These are phyloP conservation scores for Clarireedia monteithiana DNA, from an alignment of 2,329 filamentous ascomycete species.

Conservation along the genomic window DNA sequence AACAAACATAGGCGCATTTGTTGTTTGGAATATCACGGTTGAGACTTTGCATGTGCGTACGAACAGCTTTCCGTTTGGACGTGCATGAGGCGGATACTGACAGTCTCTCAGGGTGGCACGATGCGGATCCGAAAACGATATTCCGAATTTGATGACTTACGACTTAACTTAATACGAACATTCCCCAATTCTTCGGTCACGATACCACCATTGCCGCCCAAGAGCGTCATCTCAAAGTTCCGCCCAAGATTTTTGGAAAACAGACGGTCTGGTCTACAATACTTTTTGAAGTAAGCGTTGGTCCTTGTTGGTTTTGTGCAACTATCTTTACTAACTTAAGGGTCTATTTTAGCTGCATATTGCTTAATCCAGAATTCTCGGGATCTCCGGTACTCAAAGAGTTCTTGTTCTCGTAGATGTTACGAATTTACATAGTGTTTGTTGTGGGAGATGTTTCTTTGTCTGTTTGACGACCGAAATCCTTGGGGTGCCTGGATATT, in stretches of 20 bases:
- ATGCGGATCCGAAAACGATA: conserved; percentile 68
- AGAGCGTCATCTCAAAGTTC: conserved; percentile 84
- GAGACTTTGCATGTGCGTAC: conserved; percentile 70
- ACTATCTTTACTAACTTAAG: conserved; percentile 2
- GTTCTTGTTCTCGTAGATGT: conserved; percentile 48
- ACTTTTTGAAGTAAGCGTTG: conserved; percentile 77
- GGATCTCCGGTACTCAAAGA: conserved; percentile 86
- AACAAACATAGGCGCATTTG: conserved; percentile 64
- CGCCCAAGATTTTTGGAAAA: conserved; percentile 78
- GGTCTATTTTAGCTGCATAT: conserved; percentile 58
- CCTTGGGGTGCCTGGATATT: background rate
- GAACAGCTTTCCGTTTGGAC: background rate
- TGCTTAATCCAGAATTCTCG: conserved; percentile 90
- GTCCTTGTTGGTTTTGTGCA: background rate
- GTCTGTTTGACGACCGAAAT: background rate
- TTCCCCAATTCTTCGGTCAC: conserved; percentile 80
- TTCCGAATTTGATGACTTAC: conserved; percentile 86
- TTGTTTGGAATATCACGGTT: conserved; percentile 87
- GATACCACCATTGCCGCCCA: conserved; percentile 85
- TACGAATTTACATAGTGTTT: background rate
- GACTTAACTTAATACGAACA: conserved; percentile 62
- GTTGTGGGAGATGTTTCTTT: background rate
- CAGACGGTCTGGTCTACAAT: conserved; percentile 72
- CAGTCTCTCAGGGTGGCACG: conserved; percentile 41
- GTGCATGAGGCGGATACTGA: background rate